Conservation (phyloP, 2,329 filamentous ascomycete genomes). For the Ascochyta fabae region DNA sequence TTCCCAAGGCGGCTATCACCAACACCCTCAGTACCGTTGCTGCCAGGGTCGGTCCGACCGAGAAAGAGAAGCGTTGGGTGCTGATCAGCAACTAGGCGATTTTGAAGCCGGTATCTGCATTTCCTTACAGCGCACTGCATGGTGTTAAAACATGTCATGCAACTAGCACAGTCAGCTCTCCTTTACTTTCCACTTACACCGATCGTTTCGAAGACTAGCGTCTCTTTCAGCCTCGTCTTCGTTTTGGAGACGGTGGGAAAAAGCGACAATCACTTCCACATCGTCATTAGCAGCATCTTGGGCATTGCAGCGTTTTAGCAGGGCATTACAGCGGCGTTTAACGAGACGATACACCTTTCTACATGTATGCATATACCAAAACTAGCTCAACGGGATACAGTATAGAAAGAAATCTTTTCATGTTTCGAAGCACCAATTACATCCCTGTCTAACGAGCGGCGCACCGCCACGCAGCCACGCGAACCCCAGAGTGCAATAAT, state of each 20-base stretch:
- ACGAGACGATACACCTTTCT: background rate
- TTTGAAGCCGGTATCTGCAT: background rate
- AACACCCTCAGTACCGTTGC: conserved; percentile 72
- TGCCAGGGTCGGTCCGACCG: conserved; percentile 66
- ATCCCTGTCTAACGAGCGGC: background rate
- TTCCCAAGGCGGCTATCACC: conserved; percentile 73
- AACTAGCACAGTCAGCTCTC: background rate
- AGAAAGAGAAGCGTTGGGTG: conserved; percentile 70
- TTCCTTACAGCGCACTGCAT: background rate
- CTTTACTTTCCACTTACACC: background rate
- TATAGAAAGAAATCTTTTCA: too few relatives aligned
- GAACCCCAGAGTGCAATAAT: background rate
- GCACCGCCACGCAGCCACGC: conserved; percentile 1
- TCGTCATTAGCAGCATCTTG: background rate
- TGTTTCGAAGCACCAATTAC: too few relatives aligned
- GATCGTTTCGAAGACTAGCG: background rate
- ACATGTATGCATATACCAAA: background rate
- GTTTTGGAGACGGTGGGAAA: background rate
- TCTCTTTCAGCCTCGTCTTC: background rate
- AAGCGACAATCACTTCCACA: background rate
- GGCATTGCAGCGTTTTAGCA: background rate
- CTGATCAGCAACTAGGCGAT: conserved; percentile 31
- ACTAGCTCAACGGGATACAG: too few relatives aligned
- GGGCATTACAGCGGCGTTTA: background rate
- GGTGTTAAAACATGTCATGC: background rate